Conservation (phyloP, 2,329 filamentous ascomycete genomes). For the Stenocarpella maydis region DNA sequence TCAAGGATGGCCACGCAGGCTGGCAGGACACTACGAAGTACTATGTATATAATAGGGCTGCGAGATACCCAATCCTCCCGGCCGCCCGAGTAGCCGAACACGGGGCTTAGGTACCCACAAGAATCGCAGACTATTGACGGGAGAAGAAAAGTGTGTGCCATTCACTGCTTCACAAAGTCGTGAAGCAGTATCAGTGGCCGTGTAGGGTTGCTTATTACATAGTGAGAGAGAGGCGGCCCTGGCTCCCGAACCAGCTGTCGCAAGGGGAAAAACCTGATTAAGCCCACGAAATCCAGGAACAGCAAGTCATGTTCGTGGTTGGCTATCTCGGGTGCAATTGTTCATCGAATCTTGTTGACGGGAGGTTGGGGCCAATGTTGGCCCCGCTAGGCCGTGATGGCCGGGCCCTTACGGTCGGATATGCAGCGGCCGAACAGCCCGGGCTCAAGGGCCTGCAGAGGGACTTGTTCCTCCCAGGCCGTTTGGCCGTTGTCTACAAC, state of each 20-base stretch:
- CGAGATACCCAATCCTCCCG: constrained; percentile 25
- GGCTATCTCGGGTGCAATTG: not conserved
- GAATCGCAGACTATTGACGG: constrained; percentile 13
- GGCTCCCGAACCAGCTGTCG: constrained; percentile 16
- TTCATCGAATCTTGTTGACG: constrained; percentile 22
- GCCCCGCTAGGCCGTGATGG: constrained; percentile 15
- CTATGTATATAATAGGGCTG: constrained; percentile 32
- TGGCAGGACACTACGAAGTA: too few species aligned
- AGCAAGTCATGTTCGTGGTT: not conserved
- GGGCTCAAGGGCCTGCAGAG: not conserved
- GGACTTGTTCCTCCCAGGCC: not conserved
- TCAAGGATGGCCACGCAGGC: not conserved
- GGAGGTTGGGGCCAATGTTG: constrained; percentile 17
- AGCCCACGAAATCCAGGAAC: constrained; percentile 9
- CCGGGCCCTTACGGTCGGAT: not conserved
- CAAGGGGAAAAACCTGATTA: not conserved
- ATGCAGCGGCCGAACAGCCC: constrained; percentile 4
- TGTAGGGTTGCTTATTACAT: constrained; percentile 17
- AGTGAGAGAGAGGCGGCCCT: not conserved
- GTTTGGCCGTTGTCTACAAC: not conserved
- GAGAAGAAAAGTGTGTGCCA: constrained; percentile 14
- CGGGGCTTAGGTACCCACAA: constrained; percentile 21
- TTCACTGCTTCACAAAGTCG: constrained; percentile 1
- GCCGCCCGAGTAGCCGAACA: constrained; percentile 27
- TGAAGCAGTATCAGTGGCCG: not conserved